Evolutionary conservation across 2,329 filamentous ascomycete genomes (phyloP), one percentile per base, ranked within the genome.

Genomic region (Monilinia fructigena): DNA sequence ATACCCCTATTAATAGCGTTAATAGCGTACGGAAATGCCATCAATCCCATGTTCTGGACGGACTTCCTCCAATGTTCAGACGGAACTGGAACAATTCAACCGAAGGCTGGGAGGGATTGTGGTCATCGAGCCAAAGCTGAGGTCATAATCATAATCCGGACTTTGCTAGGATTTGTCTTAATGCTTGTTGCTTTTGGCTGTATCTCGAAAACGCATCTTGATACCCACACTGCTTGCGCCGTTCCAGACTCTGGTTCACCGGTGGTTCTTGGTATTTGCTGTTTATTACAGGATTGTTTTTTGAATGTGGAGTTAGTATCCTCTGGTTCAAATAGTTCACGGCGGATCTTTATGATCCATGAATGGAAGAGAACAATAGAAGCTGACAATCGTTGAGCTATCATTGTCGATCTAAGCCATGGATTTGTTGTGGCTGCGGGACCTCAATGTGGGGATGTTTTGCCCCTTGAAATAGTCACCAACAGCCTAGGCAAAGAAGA

Each of bases 401-500:
- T 59, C 40, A 14, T 8, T 47, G 56, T 58, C 28, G 62, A 56
- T 58, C 54, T n/a, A 35, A 47, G 31, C 20, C 38, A 58, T 35
- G 61, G 38, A 16, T 40, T 23, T 45, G 38, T 23, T 45, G 38
- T 8, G 11, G 2, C 12, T 12, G 40, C 23, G n/a, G 53, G 31
- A 55, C 28, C 53, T 48, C n/a, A 26, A 65, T 65, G 63, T 65
- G 63, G 63, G 63, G 63, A n/a, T n/a, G 10, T 26, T 8, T 42
- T 12, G 47, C n/a, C 31, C 45, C 53, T 26, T 38, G 40, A 63
- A 45, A 55, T 55, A 35, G 45, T 52, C 20, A 20, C 38, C 14
- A 20, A 52, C 11, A 40, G 47, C 20, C 31, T 18, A 59, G 42
- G 18, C 18, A n/a, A n/a, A 59, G 16, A 16, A 42, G 16, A 42